Base-by-base conservation (phyloP, 2,329 filamentous ascomycete genomes). In the Bipolaris gigantea region DNA sequence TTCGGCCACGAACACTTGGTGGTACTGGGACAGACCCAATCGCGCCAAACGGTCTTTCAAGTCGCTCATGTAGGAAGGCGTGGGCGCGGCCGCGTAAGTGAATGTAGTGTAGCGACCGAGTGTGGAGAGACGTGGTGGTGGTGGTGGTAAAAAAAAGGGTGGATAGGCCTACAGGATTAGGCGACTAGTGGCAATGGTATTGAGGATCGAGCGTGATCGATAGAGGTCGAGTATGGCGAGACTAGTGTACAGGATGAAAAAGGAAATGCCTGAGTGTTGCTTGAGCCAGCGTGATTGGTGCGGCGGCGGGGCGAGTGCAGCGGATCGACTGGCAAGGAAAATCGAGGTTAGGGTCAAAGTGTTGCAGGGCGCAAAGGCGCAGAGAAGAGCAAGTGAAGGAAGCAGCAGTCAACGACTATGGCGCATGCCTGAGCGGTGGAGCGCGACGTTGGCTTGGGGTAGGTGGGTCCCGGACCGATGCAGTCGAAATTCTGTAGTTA, bases 11-110 rank as follows among this genome's bases (percentile, higher is more conserved):
- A 94, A 89, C 51, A 80, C 76, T 62, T 87, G 81, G 55, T 89
- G 82, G 76, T 94, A 93, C 75, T 92, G 88, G 76, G 84, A 80
- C 73, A 94, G 81, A 71, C 89, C 89, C 80, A 93, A 80, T 80
- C 89, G 88, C 76, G 84, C 82, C 71, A 93, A 85, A 62, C 87
- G 83, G 34, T 80, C 75, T 62, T 80, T 83, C 66, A 94, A 79
- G 73, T 85, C 82, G 81, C 81, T 84, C 85, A 88, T 88, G 69
- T 75, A 75, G 71, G 41, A 55, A 50, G 53, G 56, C 48, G 58
- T 57, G 32, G 35, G 50, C 34, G 48, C 40, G 32, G 32, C 21
- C 25, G 44, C 30, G 50, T 48, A 47, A 51, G 36, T 50, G 55
- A 38, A 38, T 48, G 51, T 48, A 35, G 54, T 49, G 53, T 49